These are phyloP conservation scores for Oidiodendron maius DNA, from an alignment of 495 filamentous ascomycete genomes.

Conservation along the genomic window DNA sequence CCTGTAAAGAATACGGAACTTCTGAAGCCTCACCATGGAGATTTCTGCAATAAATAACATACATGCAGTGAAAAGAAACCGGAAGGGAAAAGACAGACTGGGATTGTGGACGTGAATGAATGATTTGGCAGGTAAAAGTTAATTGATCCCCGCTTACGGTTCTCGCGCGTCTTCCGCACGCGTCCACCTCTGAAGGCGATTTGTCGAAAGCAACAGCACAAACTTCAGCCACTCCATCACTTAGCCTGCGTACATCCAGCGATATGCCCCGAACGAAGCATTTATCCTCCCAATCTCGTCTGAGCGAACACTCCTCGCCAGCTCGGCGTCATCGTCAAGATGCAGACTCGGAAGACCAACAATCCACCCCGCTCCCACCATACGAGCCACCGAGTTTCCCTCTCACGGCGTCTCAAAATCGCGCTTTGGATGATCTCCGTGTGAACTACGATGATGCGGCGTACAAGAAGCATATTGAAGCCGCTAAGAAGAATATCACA, in stretches of 20 bases:
- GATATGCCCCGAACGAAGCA: slow-evolving; percentile 13
- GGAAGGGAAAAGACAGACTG: too few species aligned
- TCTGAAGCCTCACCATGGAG: too few species aligned
- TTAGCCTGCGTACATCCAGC: neutral
- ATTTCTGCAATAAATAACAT: too few species aligned
- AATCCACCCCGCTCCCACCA: slow-evolving; percentile 38
- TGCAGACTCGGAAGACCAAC: slow-evolving; percentile 1
- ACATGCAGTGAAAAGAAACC: too few species aligned
- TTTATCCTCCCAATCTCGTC: slow-evolving; percentile 8
- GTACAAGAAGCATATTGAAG: slow-evolving; percentile 32
- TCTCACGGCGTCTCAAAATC: slow-evolving; percentile 29
- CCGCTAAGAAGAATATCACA: slow-evolving; percentile 29
- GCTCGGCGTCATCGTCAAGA: neutral
- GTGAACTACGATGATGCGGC: slow-evolving; percentile 24
- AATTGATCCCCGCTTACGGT: too few species aligned
- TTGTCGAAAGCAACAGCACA: too few species aligned
- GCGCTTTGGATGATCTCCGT: slow-evolving; percentile 27
- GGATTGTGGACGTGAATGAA: too few species aligned
- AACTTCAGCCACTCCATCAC: too few species aligned
- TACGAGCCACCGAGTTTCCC: slow-evolving; percentile 54
- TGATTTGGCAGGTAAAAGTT: too few species aligned
- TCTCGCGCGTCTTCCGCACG: too few species aligned
- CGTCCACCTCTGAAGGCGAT: too few species aligned
- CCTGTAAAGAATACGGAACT: too few species aligned
- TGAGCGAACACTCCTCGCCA: slow-evolving; percentile 13